These are phyloP conservation scores for Colletotrichum tabaci DNA, from an alignment of 2,329 filamentous ascomycete species.

Conservation along the genomic window DNA sequence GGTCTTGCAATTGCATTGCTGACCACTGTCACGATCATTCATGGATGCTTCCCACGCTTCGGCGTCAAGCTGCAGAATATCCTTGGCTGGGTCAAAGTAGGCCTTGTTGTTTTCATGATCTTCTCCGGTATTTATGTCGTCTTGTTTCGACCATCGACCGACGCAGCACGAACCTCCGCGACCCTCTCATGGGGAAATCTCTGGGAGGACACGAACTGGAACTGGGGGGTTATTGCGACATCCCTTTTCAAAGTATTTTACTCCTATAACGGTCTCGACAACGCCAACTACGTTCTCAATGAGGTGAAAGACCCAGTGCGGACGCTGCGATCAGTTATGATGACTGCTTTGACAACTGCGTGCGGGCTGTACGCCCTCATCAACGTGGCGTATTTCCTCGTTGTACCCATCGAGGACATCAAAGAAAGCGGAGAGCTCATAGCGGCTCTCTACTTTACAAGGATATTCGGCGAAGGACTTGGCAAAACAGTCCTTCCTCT, in stretches of 20 bases:
- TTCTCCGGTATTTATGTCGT: conserved; percentile 73
- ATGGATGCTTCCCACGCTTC: conserved; percentile 69
- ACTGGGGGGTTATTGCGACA: conserved; percentile 77
- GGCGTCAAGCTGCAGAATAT: conserved; percentile 74
- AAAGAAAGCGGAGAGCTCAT: conserved; percentile 77
- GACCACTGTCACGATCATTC: conserved; percentile 70
- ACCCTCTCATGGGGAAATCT: conserved; percentile 64
- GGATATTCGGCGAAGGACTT: conserved; percentile 71
- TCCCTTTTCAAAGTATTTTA: conserved; percentile 79
- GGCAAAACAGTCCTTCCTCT: conserved; percentile 73
- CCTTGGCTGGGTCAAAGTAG: conserved; percentile 75
- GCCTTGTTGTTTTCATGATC: conserved; percentile 73
- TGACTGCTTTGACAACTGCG: conserved; percentile 72
- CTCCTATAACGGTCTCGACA: conserved; percentile 76
- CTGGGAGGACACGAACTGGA: conserved; percentile 78
- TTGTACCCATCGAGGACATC: conserved; percentile 78
- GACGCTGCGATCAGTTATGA: conserved; percentile 74
- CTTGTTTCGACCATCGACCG: conserved; percentile 54
- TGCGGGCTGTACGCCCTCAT: conserved; percentile 77
- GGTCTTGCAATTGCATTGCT: conserved; percentile 70
- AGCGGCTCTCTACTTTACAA: conserved; percentile 77
- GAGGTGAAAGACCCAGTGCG: conserved; percentile 78
- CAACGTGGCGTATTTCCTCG: conserved; percentile 74
- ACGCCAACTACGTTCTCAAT: conserved; percentile 79
- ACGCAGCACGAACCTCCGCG: conserved; percentile 3